Base-by-base conservation (phyloP, 2,329 filamentous ascomycete species). In the Nemania sp. region DNA sequence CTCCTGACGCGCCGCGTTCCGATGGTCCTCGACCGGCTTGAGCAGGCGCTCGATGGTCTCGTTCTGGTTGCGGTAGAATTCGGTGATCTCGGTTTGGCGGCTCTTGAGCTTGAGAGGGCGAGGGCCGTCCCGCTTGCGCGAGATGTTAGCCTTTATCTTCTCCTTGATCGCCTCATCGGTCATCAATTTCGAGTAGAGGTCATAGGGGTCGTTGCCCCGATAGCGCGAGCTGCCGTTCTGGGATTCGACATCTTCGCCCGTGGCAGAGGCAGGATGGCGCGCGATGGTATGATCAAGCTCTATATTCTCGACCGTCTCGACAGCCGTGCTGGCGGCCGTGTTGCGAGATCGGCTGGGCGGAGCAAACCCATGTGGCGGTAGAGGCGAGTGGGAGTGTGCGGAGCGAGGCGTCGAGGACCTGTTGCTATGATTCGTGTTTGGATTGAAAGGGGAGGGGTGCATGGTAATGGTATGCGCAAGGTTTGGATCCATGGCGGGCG, bases 11-110 rank as follows among this genome's bases (percentile, higher is more conserved):
- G 93, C 93, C 49, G 92, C 88, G 37, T 88, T 87, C 17, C 90
- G 83, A 77, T 98, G 95, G 72, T 97, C 92, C 71, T 97, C 92
- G 2, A 98, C 94, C 2, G 90, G 89, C 78, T 97, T 97, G 66
- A 98, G 82, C 77, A 97, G 84, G 11, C 91, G 87, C 78, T 97
- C 87, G 67, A 99, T 99, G 69, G 91, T 93, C 74, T 93, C 91
- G 74, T 99, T 99, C 74, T 99, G 94, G 32, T 83, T 83, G 73
- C 91, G 85, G 81, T 98, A 98, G 79, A 97, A 98, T 52, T 86
- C 84, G 70, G 90, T 84, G 15, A 98, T 74, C 70, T 85, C 87
- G 66, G 79, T 81, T 13, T 83, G 75, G 46, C 76, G 76, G 39
- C 68, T 57, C 53, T 63, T 65, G 18, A 66, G 37, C 53, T 60